Evolutionary conservation across 2,329 filamentous ascomycete species (phyloP).

Genomic region (Raffaelea albimanens): DNA sequence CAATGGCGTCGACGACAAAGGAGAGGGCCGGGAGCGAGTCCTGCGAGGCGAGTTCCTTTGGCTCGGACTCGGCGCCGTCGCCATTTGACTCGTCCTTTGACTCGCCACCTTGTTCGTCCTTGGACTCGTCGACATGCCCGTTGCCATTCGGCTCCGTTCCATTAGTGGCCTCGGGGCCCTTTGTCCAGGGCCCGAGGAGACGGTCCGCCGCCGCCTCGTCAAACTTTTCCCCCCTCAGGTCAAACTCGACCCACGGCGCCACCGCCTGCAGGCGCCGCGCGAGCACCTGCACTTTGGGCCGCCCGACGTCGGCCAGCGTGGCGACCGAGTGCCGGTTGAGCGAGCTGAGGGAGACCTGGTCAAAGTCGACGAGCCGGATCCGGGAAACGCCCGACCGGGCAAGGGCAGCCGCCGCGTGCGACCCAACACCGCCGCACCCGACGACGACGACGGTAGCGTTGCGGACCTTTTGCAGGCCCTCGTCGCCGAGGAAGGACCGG

Average conservation of each 20-base stretch:
- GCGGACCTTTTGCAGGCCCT: slow-evolving; percentile 71
- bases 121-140: too few species aligned
- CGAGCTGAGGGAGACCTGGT: slow-evolving; percentile 91
- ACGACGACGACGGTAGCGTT: slow-evolving; percentile 80
- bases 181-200: slow-evolving; percentile 63
- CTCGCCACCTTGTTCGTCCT: too few species aligned
- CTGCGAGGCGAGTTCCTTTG: too few species aligned
- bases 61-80: too few species aligned
- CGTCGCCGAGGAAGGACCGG: slow-evolving; percentile 77
- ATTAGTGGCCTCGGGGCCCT: too few species aligned
- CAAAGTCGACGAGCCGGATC: slow-evolving; percentile 87
- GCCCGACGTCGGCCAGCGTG: slow-evolving; percentile 86
- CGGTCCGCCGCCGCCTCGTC: slow-evolving; percentile 53
- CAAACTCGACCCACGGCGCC: slow-evolving; percentile 84
- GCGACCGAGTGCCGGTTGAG: slow-evolving; percentile 94
- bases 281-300: slow-evolving; percentile 82
- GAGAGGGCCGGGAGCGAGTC: too few species aligned
- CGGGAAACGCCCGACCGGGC: slow-evolving; percentile 83
- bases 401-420: slow-evolving; percentile 78
- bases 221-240: slow-evolving; percentile 79
- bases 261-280: slow-evolving; percentile 73
- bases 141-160: not conserved
- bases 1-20: slow-evolving; percentile 94
- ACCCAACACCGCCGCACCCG: slow-evolving; percentile 89
- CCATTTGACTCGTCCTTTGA: not conserved